Percentiles rank a stretch among this genome's conserved stretches.
These are phyloP conservation scores for Amanita thiersii DNA, from an alignment of 768 basidiomycete genomes.

Conservation along the genomic window DNA sequence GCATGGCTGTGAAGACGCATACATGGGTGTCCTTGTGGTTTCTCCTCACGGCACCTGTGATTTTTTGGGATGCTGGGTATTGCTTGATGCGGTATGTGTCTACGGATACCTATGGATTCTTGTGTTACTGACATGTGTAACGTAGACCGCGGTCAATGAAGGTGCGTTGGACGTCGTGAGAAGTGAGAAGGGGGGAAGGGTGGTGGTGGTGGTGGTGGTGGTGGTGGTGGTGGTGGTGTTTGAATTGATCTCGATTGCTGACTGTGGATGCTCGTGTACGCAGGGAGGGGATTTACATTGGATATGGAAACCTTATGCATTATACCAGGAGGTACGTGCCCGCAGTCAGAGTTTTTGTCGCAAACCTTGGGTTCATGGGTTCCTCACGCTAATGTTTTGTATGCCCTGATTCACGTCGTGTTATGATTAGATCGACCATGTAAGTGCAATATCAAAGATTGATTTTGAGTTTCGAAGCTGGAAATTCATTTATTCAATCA, in stretches of 20 bases:
- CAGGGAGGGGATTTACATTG: constrained; percentile 84
- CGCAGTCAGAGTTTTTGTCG: no score
- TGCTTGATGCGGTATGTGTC: constrained; percentile 65
- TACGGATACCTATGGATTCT: constrained; percentile 5
- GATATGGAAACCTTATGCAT: constrained; percentile 81
- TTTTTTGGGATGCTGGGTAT: constrained; percentile 77
- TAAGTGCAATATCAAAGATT: constrained; percentile 16
- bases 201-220: no score
- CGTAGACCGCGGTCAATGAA: constrained; percentile 76
- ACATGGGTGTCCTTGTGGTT: constrained; percentile 67
- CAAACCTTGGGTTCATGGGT: no score
- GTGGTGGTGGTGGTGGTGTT: no score
- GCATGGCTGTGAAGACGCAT: constrained; percentile 46
- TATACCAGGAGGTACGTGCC: constrained; percentile 63
- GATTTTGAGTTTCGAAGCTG: constrained; percentile 22
- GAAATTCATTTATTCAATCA: constrained; percentile 19
- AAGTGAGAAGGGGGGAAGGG: no score
- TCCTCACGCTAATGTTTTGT: no score
- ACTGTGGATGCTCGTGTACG: background rate
- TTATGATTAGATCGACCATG: constrained; percentile 12
- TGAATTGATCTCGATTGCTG: no score
- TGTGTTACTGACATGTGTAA: background rate
- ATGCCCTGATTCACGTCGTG: no score
- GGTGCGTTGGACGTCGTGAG: no score
- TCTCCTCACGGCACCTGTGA: constrained; percentile 50